These are phyloP conservation scores for Cicer yamashitae DNA, from an alignment of 306 rosid species.

Conservation along the genomic window DNA sequence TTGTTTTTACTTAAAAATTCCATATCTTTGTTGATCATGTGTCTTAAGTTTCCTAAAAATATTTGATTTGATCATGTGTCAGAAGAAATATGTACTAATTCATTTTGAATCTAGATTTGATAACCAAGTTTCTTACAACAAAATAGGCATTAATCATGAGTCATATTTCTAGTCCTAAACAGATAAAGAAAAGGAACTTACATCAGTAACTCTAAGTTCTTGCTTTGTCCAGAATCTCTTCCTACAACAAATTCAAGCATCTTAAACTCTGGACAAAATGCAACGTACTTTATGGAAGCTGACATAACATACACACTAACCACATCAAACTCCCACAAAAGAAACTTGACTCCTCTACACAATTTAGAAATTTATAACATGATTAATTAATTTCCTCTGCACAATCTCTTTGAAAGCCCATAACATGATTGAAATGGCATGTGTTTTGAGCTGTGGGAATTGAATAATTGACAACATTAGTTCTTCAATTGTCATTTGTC, in stretches of 20 bases:
- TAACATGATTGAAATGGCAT: too few relatives aligned
- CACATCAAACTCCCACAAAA: constrained; percentile 45
- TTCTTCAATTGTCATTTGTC: too few relatives aligned
- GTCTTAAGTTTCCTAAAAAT: too few relatives aligned
- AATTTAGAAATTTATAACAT: constrained; percentile 20
- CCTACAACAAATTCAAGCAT: constrained; percentile 57
- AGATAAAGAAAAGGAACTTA: constrained; percentile 51
- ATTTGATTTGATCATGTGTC: too few relatives aligned
- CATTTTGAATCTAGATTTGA: too few relatives aligned
- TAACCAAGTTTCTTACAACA: neutral
- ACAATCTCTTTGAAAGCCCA: too few relatives aligned
- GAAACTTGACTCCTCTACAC: constrained; percentile 32
- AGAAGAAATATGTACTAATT: too few relatives aligned
- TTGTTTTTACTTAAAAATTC: too few relatives aligned
- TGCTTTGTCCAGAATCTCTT: constrained; percentile 81
- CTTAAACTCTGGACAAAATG: constrained; percentile 37
- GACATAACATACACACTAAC: constrained; percentile 61
- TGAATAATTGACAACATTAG: too few relatives aligned
- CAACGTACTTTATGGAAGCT: constrained; percentile 34
- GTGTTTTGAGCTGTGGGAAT: too few relatives aligned
- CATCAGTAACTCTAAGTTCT: constrained; percentile 77
- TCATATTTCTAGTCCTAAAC: neutral
- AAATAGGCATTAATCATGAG: constrained; percentile 31
- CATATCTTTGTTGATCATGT: too few relatives aligned
- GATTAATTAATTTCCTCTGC: constrained; percentile 20